These are phyloP conservation scores for Fusarium pseudoanthophilum DNA, from an alignment of 2,329 filamentous ascomycete species.

Conservation along the genomic window DNA sequence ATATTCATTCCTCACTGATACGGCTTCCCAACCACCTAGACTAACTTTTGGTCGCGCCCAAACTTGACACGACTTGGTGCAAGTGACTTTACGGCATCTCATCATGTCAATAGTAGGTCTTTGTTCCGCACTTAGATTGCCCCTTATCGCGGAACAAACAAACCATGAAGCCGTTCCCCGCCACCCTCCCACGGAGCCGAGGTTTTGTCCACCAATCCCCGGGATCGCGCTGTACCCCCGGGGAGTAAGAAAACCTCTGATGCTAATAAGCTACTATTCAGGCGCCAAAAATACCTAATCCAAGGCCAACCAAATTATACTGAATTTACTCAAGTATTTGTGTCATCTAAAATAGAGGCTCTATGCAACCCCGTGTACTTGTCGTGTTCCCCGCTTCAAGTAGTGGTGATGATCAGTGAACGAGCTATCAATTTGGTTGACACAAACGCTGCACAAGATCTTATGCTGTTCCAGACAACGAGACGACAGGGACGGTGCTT, in stretches of 20 bases:
- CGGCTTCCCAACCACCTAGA: slow-evolving; percentile 12
- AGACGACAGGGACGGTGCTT: slow-evolving; percentile 34
- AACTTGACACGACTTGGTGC: slow-evolving; percentile 19
- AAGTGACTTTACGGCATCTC: slow-evolving; percentile 39
- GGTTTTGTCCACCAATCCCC: slow-evolving; percentile 41
- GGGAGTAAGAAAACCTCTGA: neutral
- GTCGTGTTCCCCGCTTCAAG: slow-evolving; percentile 37
- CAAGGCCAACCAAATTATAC: neutral
- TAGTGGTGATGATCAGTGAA: slow-evolving; percentile 9
- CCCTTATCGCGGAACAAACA: slow-evolving; percentile 44
- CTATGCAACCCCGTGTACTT: slow-evolving; percentile 1
- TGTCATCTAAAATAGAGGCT: neutral
- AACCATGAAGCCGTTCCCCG: slow-evolving; percentile 43
- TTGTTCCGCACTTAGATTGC: slow-evolving; percentile 38
- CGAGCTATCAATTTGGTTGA: slow-evolving; percentile 35
- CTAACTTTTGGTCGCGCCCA: slow-evolving; percentile 28
- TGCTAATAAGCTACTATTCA: neutral
- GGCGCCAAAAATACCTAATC: neutral
- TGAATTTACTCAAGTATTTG: neutral
- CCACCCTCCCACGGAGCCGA: slow-evolving; percentile 46
- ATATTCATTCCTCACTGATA: neutral
- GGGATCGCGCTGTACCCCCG: neutral
- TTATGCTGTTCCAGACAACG: slow-evolving; percentile 26
- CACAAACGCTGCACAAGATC: slow-evolving; percentile 31
- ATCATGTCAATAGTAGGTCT: slow-evolving; percentile 41